Evolutionary conservation across 2,329 filamentous ascomycete genomes (phyloP), one percentile per base, ranked within the genome.

Genomic region (Blastomyces percursus): DNA sequence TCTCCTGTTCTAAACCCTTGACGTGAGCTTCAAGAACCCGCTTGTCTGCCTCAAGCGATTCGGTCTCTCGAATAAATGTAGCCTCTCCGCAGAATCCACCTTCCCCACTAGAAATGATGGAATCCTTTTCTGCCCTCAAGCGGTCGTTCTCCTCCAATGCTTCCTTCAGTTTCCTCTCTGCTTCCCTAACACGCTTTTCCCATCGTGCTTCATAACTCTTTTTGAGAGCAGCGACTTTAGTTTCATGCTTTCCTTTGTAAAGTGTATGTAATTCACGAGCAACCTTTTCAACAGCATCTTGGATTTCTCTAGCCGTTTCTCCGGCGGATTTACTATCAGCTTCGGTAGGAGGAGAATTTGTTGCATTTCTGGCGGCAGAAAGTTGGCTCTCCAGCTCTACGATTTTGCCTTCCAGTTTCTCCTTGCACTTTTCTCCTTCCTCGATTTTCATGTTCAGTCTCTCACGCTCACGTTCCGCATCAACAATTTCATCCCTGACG

Each of bases 241-340:
- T 90, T 78, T 97, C 93, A 74, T 99, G 94, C 78, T 99, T 99
- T 72, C 88, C 86, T 79, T 96, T 97, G 82, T 99, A 99, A 12
- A 96, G 82, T 0, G 87, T 83, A 73, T 99, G 94, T 50, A 99
- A 82, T 72, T 99, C 94, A 38, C 91, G 84, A n/a, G 93, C 92
- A 50, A 97, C 91, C 67, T 92, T 91, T 75, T 96, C 91, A 27
- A 93, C 88, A 1, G 89, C 88, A 54, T 89, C 81, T 71, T 96
- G 92, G 59, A 96, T 88, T 66, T 96, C 91, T 48, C 78, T 75
- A 51, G 77, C 80, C 42, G 82, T 78, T 32, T 81, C 77, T 57
- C 79, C 73, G 9, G 72, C 67, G 73, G 67, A 81, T 73, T 68
- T 80, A 72, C 60, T 75, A 24, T 67, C 64, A 12, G 57, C 50